Evolutionary conservation across 2,329 filamentous ascomycete genomes (phyloP), one percentile per base, ranked within the genome.

Genomic region (Talaromyces sp.): DNA sequence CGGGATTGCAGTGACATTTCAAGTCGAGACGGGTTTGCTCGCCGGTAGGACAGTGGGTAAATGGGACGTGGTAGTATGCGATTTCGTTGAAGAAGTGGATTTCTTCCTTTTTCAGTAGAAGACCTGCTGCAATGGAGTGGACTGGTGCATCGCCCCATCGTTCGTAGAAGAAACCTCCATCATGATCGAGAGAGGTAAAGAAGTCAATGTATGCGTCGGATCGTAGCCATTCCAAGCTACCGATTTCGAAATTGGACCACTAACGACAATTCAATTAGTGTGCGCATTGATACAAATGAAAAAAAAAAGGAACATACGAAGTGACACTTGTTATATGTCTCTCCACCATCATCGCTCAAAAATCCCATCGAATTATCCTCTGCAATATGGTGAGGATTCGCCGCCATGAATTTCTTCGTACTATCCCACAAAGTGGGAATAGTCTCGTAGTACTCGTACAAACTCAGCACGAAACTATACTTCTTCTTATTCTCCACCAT

Each of bases 231-330:
- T 95, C 84, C 39, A 99, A 82, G 76, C 88, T 95, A 63, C 93
- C 94, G 65, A 99, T 88, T 75, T 99, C 94, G 66, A 99, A 99
- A 80, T 99, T 99, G 70, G 93, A 97, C 94, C 94, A 99, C 89
- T 93, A n/a, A 19, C 60, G 35, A 28, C 19, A 17, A 37, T 36
- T 39, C 4, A 13, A 3, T 39, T 25, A 35, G 33, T 25, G 5
- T 8, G 19, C n/a, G 21, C 21, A 17, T 10, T 6, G 36, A 7
- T 19, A 28, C 3, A 37, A 11, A n/a, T n/a, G n/a, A 13, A 48
- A 33, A 19, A 33, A 9, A 21, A 17, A 31, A 37, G 21, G 36
- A 40, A 81, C 88, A 76, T 83, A 93, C 89, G 74, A 99, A 97
- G 74, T 99, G 94, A 79, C 94, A 99, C 73, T 92, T 86, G 79